Base-by-base conservation (phyloP, 352 stramenopile species). In the Pythium periplocum region DNA sequence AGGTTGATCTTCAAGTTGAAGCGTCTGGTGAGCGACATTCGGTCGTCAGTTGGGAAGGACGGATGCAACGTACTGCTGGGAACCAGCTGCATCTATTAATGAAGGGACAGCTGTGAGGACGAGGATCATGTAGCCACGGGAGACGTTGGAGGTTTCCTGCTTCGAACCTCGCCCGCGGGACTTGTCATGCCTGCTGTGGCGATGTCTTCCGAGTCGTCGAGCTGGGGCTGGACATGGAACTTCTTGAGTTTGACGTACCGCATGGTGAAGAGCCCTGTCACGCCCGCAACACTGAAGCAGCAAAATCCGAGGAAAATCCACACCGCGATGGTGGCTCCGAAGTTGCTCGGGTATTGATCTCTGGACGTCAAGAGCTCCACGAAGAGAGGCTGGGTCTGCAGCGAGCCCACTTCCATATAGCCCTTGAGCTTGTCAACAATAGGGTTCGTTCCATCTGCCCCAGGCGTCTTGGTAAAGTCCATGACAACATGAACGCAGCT, bases 291-390 rank as follows among this genome's bases (percentile, higher is more conserved):
- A 31, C 70, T 71, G n/a, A 59, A 57, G 1, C 46, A 56, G 34
- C 76, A 85, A 51, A 87, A 75, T 17, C 69, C 66, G 5, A 90
- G 62, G 45, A 85, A 90, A 34, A 81, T 53, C 72, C 76, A 90
- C 45, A 90, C 66, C 4, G 65, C 69, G n/a, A 87, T 45, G 34
- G 62, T 82, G 42, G 74, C 58, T 12, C 62, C 69, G 12, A 78
- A 48, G 53, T 54, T 75, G 31, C 61, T 37, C 1, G 67, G 62
- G 53, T 78, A 78, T 51, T 81, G 70, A 3, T 54, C 59, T 47
- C 73, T 66, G 3, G 45, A 44, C 2, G 59, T 71, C 60, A 86
- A 49, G 33, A 82, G 43, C 41, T 84, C 67, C 3, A 67, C 68
- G 46, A 72, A 70, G 46, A 87, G 53, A 4, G 78, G 76, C 42